These are phyloP conservation scores for Penicillium crystallinum DNA, from an alignment of 495 filamentous ascomycete species.

Conservation along the genomic window DNA sequence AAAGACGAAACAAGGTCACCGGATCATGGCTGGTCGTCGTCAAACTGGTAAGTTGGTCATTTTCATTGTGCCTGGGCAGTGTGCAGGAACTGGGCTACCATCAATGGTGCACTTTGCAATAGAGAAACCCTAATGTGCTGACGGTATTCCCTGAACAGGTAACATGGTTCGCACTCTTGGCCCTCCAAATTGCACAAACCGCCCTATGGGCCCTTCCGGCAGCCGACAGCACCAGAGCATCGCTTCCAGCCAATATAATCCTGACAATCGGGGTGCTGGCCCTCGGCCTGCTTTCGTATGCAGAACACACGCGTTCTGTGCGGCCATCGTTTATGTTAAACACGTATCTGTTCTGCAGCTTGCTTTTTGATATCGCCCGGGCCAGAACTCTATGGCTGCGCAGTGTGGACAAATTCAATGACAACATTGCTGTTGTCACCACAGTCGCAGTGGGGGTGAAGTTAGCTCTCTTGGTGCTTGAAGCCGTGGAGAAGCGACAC, in stretches of 20 bases:
- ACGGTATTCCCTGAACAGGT: conserved; percentile 15
- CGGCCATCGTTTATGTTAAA: conserved; percentile 57
- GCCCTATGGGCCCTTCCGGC: conserved; percentile 43
- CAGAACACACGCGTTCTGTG: conserved; percentile 52
- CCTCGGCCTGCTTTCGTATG: conserved; percentile 45
- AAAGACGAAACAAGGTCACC: conserved; percentile 43
- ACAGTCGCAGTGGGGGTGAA: conserved; percentile 46
- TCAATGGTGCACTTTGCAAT: not conserved
- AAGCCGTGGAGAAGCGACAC: conserved; percentile 50
- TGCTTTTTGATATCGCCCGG: conserved; percentile 54
- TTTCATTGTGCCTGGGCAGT: not conserved
- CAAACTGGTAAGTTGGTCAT: conserved; percentile 39
- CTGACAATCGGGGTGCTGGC: conserved; percentile 35
- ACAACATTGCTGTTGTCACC: conserved; percentile 41
- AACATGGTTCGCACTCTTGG: conserved; percentile 35
- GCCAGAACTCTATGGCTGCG: conserved; percentile 55
- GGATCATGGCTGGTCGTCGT: conserved; percentile 29
- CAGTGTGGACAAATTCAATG: conserved; percentile 26
- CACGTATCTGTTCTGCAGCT: conserved; percentile 53
- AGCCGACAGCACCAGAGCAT: conserved; percentile 30
- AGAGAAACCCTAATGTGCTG: not conserved
- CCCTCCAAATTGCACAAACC: conserved; percentile 43
- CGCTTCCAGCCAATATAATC: conserved; percentile 45
- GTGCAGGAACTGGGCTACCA: not conserved
- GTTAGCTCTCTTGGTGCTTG: conserved; percentile 44